Conservation (phyloP, 306 rosid genomes). For the Glycyrrhiza uralensis region DNA sequence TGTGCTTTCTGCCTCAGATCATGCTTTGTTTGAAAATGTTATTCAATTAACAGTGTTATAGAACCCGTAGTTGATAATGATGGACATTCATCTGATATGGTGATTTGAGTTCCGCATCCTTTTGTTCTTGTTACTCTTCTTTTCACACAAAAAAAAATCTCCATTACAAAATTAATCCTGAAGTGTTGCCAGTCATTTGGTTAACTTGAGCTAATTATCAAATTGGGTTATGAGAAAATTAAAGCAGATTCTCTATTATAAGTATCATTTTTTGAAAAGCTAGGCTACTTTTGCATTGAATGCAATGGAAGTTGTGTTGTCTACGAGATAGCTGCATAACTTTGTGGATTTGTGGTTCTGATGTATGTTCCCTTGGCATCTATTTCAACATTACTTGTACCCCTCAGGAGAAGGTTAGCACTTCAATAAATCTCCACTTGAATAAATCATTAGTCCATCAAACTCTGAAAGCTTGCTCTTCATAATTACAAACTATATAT, state of each 20-base stretch:
- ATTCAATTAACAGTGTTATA: neutral
- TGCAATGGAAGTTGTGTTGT: neutral
- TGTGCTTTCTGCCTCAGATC: neutral
- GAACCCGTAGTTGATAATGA: neutral
- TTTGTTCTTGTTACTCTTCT: neutral
- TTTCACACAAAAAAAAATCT: neutral
- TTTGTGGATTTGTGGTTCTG: neutral
- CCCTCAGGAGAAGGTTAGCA: neutral
- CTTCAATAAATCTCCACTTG: neutral
- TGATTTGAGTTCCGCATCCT: neutral
- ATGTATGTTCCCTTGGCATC: neutral
- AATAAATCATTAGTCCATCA: neutral
- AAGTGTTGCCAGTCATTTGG: neutral
- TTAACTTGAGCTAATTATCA: neutral
- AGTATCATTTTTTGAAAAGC: neutral
- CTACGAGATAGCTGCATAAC: neutral
- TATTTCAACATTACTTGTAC: neutral
- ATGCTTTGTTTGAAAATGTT: neutral
- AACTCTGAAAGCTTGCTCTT: neutral
- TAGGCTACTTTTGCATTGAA: neutral
- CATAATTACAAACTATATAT: constrained; percentile 16
- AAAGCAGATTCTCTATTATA: neutral
- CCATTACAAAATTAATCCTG: neutral
- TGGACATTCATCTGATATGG: neutral
- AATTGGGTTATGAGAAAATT: neutral